These are phyloP conservation scores for Leishmania braziliensis DNA, from an alignment of 208 protist genomes.

Conservation along the genomic window DNA sequence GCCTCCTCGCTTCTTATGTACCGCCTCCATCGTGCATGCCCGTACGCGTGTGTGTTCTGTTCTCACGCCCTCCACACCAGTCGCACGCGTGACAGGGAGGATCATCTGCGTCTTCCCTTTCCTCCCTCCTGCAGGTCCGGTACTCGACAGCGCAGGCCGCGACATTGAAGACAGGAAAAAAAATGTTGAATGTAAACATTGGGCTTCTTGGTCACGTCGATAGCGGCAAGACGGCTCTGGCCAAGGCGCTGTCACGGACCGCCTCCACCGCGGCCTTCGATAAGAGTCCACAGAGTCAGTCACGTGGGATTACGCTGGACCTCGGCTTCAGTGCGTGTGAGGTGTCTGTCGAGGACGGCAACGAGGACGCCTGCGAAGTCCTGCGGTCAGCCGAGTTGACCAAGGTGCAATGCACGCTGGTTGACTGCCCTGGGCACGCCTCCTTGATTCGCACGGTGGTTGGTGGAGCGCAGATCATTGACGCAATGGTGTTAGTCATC, in stretches of 20 bases:
- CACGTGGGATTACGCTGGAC: slow-evolving; percentile 98
- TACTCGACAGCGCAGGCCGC: background rate
- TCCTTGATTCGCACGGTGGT: slow-evolving; percentile 98
- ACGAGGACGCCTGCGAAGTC: slow-evolving; percentile 5
- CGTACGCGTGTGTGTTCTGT: background rate
- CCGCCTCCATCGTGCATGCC: background rate
- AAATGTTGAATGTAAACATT: slow-evolving; percentile 94
- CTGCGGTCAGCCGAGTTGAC: slow-evolving; percentile 26
- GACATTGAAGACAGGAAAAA: background rate
- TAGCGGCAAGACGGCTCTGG: slow-evolving; percentile 96
- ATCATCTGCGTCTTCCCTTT: background rate
- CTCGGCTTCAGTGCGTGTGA: slow-evolving; percentile 96
- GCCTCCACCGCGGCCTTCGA: slow-evolving; percentile 97
- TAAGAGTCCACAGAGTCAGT: slow-evolving; percentile 96
- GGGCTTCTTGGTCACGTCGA: slow-evolving; percentile 98
- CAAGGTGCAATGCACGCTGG: slow-evolving; percentile 92
- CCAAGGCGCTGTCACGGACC: slow-evolving; percentile 91
- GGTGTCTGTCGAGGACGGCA: slow-evolving; percentile 25
- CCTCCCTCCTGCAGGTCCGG: background rate
- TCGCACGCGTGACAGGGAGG: background rate
- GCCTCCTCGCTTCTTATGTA: background rate
- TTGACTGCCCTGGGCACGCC: slow-evolving; percentile 99
- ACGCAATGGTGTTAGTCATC: slow-evolving; percentile 97
- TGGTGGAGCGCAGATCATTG: slow-evolving; percentile 98
- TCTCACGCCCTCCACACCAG: background rate